Conservation (phyloP, 139 green algal species). For the Coelastrella sp. region DNA sequence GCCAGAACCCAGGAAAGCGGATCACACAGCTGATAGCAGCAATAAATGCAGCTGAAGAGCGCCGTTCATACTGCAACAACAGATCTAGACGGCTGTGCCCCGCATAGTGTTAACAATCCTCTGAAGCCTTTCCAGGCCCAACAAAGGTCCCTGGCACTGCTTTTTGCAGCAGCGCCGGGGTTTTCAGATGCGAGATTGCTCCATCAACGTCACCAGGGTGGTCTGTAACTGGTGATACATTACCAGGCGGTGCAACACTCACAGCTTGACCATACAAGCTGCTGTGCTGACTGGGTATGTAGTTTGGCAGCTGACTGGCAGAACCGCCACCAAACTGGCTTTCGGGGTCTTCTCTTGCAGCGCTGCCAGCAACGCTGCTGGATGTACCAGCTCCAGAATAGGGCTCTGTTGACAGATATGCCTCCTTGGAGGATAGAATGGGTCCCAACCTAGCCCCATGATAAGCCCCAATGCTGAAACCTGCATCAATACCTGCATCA, state of each 20-base stretch:
- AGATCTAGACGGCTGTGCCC: too few relatives aligned
- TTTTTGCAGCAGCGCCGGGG: background rate
- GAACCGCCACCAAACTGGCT: background rate
- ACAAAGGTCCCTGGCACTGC: too few relatives aligned
- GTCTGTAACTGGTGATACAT: background rate
- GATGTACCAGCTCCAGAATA: background rate
- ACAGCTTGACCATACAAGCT: background rate
- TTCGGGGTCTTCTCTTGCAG: background rate
- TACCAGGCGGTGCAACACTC: background rate
- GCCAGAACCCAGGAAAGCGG: too few relatives aligned
- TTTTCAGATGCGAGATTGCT: background rate
- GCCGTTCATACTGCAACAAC: too few relatives aligned
- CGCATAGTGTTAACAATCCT: too few relatives aligned
- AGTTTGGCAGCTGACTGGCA: background rate
- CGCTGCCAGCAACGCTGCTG: background rate
- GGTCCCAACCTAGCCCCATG: background rate
- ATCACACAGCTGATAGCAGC: too few relatives aligned
- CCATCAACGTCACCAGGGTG: background rate
- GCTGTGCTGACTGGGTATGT: background rate
- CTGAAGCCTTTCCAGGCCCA: too few relatives aligned
- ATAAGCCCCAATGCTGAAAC: background rate
- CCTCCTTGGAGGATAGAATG: background rate
- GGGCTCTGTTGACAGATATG: background rate
- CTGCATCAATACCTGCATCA: background rate
- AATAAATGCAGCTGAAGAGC: too few relatives aligned